A percentile compares a stretch with the other conserved stretches of the same genome.
Evolutionary conservation across 768 basidiomycete genomes (phyloP).

Genomic region (Boletus edulis): DNA sequence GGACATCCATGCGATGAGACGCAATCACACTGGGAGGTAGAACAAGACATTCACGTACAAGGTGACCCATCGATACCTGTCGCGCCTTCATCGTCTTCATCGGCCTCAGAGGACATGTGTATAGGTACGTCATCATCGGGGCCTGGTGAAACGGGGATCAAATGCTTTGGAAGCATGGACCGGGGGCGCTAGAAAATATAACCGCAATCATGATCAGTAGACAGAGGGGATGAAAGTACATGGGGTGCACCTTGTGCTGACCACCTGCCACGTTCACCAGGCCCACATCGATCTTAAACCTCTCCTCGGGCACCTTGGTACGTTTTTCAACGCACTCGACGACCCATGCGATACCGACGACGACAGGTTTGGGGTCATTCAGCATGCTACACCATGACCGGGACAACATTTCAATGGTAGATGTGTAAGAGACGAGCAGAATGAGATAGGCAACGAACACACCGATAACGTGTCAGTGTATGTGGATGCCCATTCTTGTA

Average conservation of each 20-base stretch:
- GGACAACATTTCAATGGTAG: background rate
- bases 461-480: constrained; percentile 74
- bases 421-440: background rate
- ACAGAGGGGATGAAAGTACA: background rate
- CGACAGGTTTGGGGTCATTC: constrained; percentile 64
- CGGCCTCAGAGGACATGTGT: constrained; percentile 26
- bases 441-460: constrained; percentile 14
- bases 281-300: constrained; percentile 64
- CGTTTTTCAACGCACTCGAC: constrained; percentile 79
- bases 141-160: constrained; percentile 36
- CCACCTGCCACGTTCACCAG: constrained; percentile 53
- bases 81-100: constrained; percentile 32
- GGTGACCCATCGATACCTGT: constrained; percentile 20
- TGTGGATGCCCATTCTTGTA: constrained; percentile 80
- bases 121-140: constrained; percentile 5
- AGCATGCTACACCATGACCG: constrained; percentile 42
- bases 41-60: constrained; percentile 16
- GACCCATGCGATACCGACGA: constrained; percentile 91
- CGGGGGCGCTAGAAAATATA: constrained; percentile 45
- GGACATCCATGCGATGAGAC: constrained; percentile 1
- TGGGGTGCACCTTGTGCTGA: constrained; percentile 55
- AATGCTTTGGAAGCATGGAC: constrained; percentile 67
- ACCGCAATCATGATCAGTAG: background rate
- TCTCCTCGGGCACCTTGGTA: constrained; percentile 58
- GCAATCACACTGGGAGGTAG: background rate